Percentiles rank a stretch among this genome's conserved stretches.
Evolutionary conservation across 352 stramenopile genomes (phyloP).

Genomic region (Phytopythium mirpurense): DNA sequence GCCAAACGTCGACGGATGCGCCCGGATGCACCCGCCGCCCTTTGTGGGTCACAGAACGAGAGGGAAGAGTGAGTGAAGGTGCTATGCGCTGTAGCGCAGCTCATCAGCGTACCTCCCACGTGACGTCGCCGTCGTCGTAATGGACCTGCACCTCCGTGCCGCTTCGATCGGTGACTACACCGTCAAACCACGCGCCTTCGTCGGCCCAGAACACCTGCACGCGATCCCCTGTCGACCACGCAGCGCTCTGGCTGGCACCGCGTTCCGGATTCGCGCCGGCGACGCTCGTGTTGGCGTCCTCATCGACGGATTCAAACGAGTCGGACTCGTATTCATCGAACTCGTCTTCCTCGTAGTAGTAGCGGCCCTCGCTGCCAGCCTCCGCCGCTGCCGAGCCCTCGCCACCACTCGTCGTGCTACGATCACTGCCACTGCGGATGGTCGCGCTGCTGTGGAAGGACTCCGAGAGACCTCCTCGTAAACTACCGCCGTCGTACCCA

Average conservation of each 20-base stretch:
- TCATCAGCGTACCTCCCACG: background rate
- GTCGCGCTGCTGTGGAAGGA: background rate
- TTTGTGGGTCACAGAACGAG: background rate
- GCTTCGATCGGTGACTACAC: background rate
- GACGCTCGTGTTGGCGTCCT: background rate
- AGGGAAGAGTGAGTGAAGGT: no score
- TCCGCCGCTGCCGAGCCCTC: background rate
- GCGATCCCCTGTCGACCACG: background rate
- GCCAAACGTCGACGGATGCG: background rate
- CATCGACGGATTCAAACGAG: background rate
- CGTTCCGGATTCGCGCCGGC: background rate
- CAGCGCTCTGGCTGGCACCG: background rate
- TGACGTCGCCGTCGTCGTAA: slow-evolving; percentile 1
- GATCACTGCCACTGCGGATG: background rate
- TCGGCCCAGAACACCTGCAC: slow-evolving; percentile 4
- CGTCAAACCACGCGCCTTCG: slow-evolving; percentile 1
- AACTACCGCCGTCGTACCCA: background rate
- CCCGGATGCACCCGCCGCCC: background rate
- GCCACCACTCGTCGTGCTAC: no score
- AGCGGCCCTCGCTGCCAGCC: background rate
- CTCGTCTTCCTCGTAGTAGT: background rate
- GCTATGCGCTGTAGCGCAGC: background rate
- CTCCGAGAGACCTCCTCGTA: background rate
- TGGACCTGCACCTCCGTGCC: background rate
- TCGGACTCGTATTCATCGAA: slow-evolving; percentile 5